These are phyloP conservation scores for Podila horticola DNA, from an alignment of 192 early-diverging fungal genomes.

Conservation along the genomic window DNA sequence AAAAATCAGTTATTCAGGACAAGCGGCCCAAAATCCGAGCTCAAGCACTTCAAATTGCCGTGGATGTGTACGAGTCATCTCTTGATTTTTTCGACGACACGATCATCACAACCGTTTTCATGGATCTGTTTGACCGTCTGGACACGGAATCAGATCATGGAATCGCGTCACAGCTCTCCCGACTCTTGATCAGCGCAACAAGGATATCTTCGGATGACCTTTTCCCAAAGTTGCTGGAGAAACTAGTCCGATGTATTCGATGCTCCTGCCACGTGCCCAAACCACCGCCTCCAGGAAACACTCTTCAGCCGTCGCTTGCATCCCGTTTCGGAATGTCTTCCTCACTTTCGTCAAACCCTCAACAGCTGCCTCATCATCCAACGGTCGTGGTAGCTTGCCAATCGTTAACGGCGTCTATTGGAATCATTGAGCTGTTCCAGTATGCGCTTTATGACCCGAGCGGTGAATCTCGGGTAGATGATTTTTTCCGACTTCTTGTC, in stretches of 20 bases:
- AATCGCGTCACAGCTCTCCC: slow-evolving; percentile 43
- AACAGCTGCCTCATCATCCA: background rate
- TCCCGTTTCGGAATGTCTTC: slow-evolving; percentile 49
- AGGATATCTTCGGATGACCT: slow-evolving; percentile 35
- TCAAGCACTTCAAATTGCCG: slow-evolving; percentile 51
- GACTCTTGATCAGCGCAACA: slow-evolving; percentile 52
- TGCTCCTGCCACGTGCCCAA: slow-evolving; percentile 53
- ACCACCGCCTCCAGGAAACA: background rate
- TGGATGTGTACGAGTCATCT: slow-evolving; percentile 59
- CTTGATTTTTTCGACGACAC: slow-evolving; percentile 63
- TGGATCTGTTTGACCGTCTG: slow-evolving; percentile 56
- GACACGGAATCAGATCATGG: slow-evolving; percentile 47
- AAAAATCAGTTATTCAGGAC: slow-evolving; percentile 54
- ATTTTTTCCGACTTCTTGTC: slow-evolving; percentile 52
- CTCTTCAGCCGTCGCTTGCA: slow-evolving; percentile 27
- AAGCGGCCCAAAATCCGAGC: slow-evolving; percentile 45
- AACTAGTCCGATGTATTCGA: slow-evolving; percentile 48
- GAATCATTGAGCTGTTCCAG: slow-evolving; percentile 60
- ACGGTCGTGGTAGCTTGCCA: slow-evolving; percentile 32
- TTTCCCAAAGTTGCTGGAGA: slow-evolving; percentile 47
- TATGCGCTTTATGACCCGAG: slow-evolving; percentile 50
- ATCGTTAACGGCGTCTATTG: slow-evolving; percentile 48
- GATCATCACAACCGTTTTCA: slow-evolving; percentile 52
- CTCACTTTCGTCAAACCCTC: slow-evolving; percentile 15
- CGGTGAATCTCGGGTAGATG: slow-evolving; percentile 40